Evolutionary conservation across 2,329 filamentous ascomycete species (phyloP), one percentile per base, ranked within the genome.

Genomic region (Botrytis aclada): DNA sequence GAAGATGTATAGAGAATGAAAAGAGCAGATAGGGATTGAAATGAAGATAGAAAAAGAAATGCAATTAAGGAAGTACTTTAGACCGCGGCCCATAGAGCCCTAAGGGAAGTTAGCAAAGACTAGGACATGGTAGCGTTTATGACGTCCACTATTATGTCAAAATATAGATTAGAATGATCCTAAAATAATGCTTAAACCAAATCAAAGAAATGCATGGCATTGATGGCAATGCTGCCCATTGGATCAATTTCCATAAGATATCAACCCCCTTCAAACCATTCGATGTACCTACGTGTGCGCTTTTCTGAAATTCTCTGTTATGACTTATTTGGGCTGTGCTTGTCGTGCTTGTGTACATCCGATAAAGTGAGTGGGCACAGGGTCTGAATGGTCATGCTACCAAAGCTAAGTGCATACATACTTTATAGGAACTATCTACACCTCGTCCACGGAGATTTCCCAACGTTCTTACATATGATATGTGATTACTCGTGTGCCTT

Each of bases 71-170:
- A 66, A 51, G 51, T 54, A 41, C 34, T 56, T 67, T 67, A 39
- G 34, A 56, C 34, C 64, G 34, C 64, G 45, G 47, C 25, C 34
- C 5, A 29, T 67, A 7, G 64, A 67, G 64, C 45, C 45, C 64
- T 41, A 54, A 39, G n/a, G 34, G 41, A 56, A 56, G n/a, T 56
- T 56, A 56, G 51, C 12, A 25, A 54, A 54, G 39, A 45, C 34
- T 18, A 41, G 64, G 64, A 54, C n/a, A 67, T 29, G n/a, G 45
- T 54, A 54, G 45, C n/a, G n/a, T 67, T 20, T 22, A 64, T 64
- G 41, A 67, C 64, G 45, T 67, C 64, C 64, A 67, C 45, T 29
- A 51, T 39, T 54, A 54, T 29, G n/a, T 9, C 32, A 39, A 54
- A 54, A 39, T n/a, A 14, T 1, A 29, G 25, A 37, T 14, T 29